These are phyloP conservation scores for Neltuma alba DNA, from an alignment of 306 rosid genomes.

Conservation along the genomic window DNA sequence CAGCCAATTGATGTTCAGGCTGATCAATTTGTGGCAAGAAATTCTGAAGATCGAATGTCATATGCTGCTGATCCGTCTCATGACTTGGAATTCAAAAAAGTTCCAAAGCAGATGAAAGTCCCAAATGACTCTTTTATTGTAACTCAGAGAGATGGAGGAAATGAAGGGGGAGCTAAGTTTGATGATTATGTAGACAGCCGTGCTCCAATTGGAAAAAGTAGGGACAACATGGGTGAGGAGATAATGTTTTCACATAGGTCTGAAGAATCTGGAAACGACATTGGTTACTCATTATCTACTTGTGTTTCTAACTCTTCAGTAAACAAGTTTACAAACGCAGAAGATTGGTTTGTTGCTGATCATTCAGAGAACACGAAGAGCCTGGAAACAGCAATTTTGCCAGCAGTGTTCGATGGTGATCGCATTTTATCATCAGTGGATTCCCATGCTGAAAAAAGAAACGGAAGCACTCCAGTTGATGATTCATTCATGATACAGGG, in stretches of 20 bases:
- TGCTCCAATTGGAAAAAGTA: constrained; percentile 41
- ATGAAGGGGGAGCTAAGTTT: constrained; percentile 46
- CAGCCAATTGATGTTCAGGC: constrained; percentile 44
- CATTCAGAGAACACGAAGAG: constrained; percentile 42
- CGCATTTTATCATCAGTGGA: constrained; percentile 34
- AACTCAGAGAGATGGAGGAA: constrained; percentile 41
- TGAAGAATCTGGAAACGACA: constrained; percentile 39
- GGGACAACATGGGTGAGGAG: constrained; percentile 43
- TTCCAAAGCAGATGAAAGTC: constrained; percentile 44
- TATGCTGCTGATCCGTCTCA: constrained; percentile 34
- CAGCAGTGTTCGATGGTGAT: constrained; percentile 45
- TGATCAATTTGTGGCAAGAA: constrained; percentile 47
- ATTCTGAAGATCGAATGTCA: constrained; percentile 40
- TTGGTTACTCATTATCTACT: constrained; percentile 44
- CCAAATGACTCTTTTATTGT: constrained; percentile 53
- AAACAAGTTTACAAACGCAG: constrained; percentile 44
- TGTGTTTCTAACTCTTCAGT: constrained; percentile 42
- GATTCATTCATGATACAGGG: constrained; percentile 72
- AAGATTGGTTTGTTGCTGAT: constrained; percentile 60
- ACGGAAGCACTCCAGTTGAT: constrained; percentile 39
- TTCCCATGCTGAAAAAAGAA: constrained; percentile 39
- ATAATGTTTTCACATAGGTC: constrained; percentile 43
- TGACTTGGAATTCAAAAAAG: constrained; percentile 43
- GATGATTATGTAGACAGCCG: constrained; percentile 44
- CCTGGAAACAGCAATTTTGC: constrained; percentile 23